Base-by-base conservation (phyloP, 1,139 yeast species). In the Pichia sp. region DNA sequence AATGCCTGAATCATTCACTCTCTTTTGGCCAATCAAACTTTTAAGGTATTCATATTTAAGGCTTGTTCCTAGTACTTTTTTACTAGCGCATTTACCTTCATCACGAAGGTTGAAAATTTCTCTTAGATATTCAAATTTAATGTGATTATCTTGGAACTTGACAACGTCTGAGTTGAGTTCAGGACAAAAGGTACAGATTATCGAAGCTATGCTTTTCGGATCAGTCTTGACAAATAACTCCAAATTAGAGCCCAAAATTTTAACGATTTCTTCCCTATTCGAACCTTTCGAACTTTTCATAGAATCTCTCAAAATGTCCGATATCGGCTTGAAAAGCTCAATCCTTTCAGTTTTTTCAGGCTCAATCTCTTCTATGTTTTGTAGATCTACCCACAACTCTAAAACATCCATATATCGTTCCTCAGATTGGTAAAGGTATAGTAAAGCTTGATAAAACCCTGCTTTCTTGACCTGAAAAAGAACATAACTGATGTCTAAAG, bases 361-460 rank as follows among this genome's bases (percentile, higher is more conserved):
- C 9, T 51, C 54, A 8, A 49, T 46, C 24, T 16, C 29, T 7
- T 12, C 8, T 10, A 55, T 33, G 44, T 51, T 44, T 43, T 54
- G 46, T 33, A 63, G 27, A 48, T 58, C 57, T 12, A 74, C 55
- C 71, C 80, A 74, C 3, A 78, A 70, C 34, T 73, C 71, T 14
- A 80, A 63, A 2, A 85, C 78, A 55, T 82, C 78, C 2, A 81
- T 71, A 60, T 74, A 81, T 55, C 74, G 75, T 8, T 78, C 77
- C 56, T 85, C 81, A 0, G 79, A 70, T 46, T 78, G 72, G 66
- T 83, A 88, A 3, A 86, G 65, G 48, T 76, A 72, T 57, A 84
- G 77, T 34, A 91, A 71, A 0, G 85, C 93, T 50, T 77, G 72
- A 61, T 75, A 77, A 65, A 79, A 87, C 30, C 76, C 73, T 3